Evolutionary conservation across 345 rosid species (phyloP).

Genomic region (Dipteronia sinensis): DNA sequence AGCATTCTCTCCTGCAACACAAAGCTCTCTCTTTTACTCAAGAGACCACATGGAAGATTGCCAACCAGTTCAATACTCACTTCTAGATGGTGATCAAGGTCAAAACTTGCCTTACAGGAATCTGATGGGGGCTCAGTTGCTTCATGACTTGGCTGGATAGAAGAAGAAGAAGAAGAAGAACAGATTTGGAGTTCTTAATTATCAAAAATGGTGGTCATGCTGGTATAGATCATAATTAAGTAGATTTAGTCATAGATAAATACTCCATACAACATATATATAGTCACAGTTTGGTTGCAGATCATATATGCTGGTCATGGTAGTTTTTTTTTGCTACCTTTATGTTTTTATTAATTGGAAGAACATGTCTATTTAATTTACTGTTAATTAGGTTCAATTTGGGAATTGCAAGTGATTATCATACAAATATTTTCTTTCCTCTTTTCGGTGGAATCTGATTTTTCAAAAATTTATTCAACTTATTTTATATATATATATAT

Average conservation of each 20-base stretch:
- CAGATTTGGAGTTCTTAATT: constrained; percentile 19
- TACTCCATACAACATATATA: constrained; percentile 30
- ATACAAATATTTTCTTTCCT: constrained; percentile 22
- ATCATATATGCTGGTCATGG: constrained; percentile 14
- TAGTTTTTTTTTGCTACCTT: constrained; percentile 9
- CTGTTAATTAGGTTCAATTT: constrained; percentile 18
- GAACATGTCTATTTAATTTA: constrained; percentile 18
- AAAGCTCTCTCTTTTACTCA: constrained; percentile 67
- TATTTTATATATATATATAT: too few species aligned
- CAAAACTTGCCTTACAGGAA: constrained; percentile 92
- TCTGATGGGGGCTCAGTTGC: constrained; percentile 94
- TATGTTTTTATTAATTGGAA: constrained; percentile 13
- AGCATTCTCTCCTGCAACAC: constrained; percentile 72
- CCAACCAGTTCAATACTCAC: constrained; percentile 72
- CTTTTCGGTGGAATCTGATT: constrained; percentile 20
- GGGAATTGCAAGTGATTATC: constrained; percentile 29
- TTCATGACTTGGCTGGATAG: constrained; percentile 87
- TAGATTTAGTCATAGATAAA: constrained; percentile 23
- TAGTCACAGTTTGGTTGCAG: constrained; percentile 19
- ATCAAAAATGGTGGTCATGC: constrained; percentile 28
- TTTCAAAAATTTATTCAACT: constrained; percentile 3
- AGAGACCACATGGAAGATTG: constrained; percentile 86
- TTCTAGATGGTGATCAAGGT: constrained; percentile 68
- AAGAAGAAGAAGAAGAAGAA: not conserved
- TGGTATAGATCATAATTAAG: constrained; percentile 19